These are phyloP conservation scores for Neoboletus subvelutipes DNA, from an alignment of 768 basidiomycete species.

Conservation along the genomic window DNA sequence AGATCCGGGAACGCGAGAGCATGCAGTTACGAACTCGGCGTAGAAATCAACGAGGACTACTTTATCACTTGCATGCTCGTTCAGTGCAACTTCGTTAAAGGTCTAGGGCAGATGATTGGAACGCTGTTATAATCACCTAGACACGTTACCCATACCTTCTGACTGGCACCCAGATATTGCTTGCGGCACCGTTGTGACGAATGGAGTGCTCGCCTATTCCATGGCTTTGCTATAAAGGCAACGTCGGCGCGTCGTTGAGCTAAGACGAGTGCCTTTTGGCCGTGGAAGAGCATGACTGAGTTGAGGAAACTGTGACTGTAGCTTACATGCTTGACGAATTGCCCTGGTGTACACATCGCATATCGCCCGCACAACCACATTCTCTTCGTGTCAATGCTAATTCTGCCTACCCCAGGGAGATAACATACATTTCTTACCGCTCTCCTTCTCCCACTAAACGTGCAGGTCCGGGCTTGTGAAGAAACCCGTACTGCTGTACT, in stretches of 20 bases:
- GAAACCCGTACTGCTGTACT: neutral
- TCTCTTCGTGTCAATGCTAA: too few species aligned
- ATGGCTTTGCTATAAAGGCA: conserved; percentile 24
- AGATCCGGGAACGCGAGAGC: conserved; percentile 1
- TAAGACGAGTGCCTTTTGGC: conserved; percentile 1
- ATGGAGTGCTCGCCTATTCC: conserved; percentile 36
- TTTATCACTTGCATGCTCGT: conserved; percentile 40
- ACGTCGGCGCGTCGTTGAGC: conserved; percentile 6
- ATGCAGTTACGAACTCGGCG: conserved; percentile 58
- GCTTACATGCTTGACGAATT: neutral
- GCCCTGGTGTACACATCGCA: neutral
- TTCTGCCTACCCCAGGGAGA: neutral
- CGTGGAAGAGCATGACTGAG: conserved; percentile 17
- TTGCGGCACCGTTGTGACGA: conserved; percentile 32
- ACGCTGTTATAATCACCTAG: neutral
- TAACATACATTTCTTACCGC: neutral
- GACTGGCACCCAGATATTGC: conserved; percentile 48
- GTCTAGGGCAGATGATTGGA: conserved; percentile 28
- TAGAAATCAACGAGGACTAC: conserved; percentile 77
- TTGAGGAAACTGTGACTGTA: neutral
- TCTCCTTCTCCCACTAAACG: neutral
- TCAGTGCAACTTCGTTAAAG: conserved; percentile 34
- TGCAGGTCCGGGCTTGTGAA: neutral
- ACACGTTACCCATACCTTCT: conserved; percentile 34
- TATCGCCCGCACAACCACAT: neutral